phyloP scores from a whole-genome alignment of 2,329 filamentous ascomycete genomes.

The Helminthosporium solani region DNA sequence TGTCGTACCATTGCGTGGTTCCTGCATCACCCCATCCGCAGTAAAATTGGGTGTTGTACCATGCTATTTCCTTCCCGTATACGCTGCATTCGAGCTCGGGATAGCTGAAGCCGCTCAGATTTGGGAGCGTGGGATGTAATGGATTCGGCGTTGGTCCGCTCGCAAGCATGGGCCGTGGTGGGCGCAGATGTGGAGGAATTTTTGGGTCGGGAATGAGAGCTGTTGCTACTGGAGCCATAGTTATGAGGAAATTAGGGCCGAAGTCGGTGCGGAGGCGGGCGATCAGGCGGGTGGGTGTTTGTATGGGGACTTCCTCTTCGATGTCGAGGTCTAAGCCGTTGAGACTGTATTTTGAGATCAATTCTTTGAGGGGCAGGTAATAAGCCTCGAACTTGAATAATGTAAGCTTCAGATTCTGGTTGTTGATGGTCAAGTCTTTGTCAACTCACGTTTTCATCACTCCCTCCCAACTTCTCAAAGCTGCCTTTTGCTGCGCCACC shows the following conservation, averaged over 20 bases:
- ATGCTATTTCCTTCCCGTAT: slow-evolving; percentile 59
- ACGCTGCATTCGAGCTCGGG: slow-evolving; percentile 62
- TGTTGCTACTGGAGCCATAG: slow-evolving; percentile 77
- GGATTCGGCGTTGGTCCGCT: slow-evolving; percentile 35
- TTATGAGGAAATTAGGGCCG: slow-evolving; percentile 70
- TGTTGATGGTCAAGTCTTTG: background rate
- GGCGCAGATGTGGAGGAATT: slow-evolving; percentile 31
- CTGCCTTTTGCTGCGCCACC: slow-evolving; percentile 80
- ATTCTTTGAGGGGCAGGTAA: slow-evolving; percentile 66
- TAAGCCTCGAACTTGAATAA: slow-evolving; percentile 66
- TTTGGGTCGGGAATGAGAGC: slow-evolving; percentile 59
- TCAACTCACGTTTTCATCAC: slow-evolving; percentile 31
- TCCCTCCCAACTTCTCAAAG: slow-evolving; percentile 54
- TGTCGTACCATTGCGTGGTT: slow-evolving; percentile 53
- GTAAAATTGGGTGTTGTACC: slow-evolving; percentile 94
- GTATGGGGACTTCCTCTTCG: slow-evolving; percentile 72
- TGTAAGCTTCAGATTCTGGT: background rate
- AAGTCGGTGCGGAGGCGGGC: slow-evolving; percentile 61
- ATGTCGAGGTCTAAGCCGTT: slow-evolving; percentile 45
- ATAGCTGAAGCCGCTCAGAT: slow-evolving; percentile 83
- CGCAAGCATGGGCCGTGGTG: slow-evolving; percentile 32
- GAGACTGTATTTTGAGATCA: slow-evolving; percentile 59
- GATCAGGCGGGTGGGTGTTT: slow-evolving; percentile 58
- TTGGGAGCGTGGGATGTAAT: slow-evolving; percentile 45
- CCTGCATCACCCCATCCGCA: slow-evolving; percentile 78